Evolutionary conservation across 306 rosid species (phyloP).

Genomic region (Acacia confusa): DNA sequence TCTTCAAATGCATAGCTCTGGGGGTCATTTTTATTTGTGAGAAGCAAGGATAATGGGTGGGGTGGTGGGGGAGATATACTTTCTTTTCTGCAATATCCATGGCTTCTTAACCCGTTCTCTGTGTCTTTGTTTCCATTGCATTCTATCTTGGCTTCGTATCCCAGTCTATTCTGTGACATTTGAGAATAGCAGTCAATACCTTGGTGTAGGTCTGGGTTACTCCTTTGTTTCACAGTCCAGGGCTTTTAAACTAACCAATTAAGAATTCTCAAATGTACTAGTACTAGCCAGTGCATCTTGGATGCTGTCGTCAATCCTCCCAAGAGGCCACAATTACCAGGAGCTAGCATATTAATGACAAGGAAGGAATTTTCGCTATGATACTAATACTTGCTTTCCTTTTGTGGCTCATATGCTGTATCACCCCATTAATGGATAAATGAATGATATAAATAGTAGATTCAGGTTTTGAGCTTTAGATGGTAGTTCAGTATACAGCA

Average conservation of each 20-base stretch:
- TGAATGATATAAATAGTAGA: neutral
- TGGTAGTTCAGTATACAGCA: neutral
- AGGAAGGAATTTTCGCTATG: neutral
- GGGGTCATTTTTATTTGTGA: neutral
- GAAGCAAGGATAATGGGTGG: neutral
- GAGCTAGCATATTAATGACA: neutral
- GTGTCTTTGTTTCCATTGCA: neutral
- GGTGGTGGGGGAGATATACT: neutral
- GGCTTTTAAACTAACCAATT: neutral
- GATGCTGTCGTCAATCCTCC: neutral
- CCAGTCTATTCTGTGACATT: slow-evolving; percentile 3
- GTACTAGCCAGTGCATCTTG: neutral
- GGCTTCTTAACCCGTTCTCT: neutral
- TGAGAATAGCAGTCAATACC: slow-evolving; percentile 20
- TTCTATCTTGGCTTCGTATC: neutral
- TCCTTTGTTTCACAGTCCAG: neutral
- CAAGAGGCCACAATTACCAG: neutral
- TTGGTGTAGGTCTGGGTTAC: neutral
- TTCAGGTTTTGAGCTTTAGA: slow-evolving; percentile 13
- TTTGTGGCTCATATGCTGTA: neutral
- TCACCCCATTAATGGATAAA: neutral
- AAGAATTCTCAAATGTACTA: neutral
- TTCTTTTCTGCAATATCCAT: neutral
- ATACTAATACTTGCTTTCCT: neutral
- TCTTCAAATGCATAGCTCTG: slow-evolving; percentile 16